Evolutionary conservation across 73 alveolate genomes (phyloP), one percentile per base, ranked within the genome.

Genomic region (Paramecium bursaria): DNA sequence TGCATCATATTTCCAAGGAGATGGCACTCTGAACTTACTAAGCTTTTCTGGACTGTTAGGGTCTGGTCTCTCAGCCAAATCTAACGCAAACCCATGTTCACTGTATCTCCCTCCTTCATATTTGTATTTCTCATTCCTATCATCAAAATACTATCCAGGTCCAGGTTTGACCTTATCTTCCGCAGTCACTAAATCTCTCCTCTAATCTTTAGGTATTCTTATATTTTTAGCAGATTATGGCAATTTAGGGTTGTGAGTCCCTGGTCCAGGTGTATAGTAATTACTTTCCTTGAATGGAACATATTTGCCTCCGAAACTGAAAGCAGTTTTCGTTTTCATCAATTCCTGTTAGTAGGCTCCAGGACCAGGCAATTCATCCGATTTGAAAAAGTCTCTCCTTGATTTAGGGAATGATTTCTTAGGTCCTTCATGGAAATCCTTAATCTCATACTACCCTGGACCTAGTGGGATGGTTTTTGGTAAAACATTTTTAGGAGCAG

Each of bases 401-500:
- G 30, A 35, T 42, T 67, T 67, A 9, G 82, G 82, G 2, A 67
- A 25, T 2, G 82, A 35, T 21, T 33, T 25, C 33, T 33, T 67
- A 0, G 82, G 60, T 14, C 39, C 57, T 19, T 14, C 15, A 2
- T 67, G 60, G 6, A 30, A 15, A 31, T 42, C 26, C 9, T 31
- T 23, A 21, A 19, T 47, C n/a, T 22, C 14, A 67, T 67, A 67
- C 23, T 67, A 42, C 44, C 82, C 82, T 13, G 82, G 82, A 15
- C 82, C 82, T 15, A 67, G 46, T 14, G 33, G 60, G 44, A 67
- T 67, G 10, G 82, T 39, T 67, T 67, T 67, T 67, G 82, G 82
- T 11, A 67, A 7, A 25, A 17, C 17, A 21, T 39, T 39, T 42
- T 67, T 67, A 39, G 33, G 14, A 1, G 82, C 54, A 1, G 60